Evolutionary conservation across 1,284 basidiomycete species (phyloP), one percentile per base, ranked within the genome.

Genomic region (Anthracocystis setariae): DNA sequence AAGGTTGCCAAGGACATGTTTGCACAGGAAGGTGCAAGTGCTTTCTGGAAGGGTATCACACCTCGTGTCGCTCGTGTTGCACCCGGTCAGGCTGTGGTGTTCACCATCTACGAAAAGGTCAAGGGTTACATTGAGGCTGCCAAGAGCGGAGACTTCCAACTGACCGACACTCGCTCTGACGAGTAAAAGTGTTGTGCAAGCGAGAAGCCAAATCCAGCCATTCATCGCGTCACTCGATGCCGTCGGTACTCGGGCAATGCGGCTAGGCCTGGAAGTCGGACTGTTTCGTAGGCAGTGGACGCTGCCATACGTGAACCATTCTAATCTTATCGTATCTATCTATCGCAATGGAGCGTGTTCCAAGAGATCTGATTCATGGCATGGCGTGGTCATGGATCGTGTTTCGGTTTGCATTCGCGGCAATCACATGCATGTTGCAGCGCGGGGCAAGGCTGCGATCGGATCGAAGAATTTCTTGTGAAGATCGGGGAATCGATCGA

Each of bases 1-100:
- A 87, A 88, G 46, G 95, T 98, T 66, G 90, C 92, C 33, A 84
- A 85, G 21, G 93, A 95, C 57, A 97, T 98, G 93, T 98, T 94
- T 90, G 88, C 87, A 65, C 88, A 90, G 80, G 96, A 99, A 85
- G 95, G 94, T 33, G 85, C 90, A 18, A 85, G 85, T 51, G 94
- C 94, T 55, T 97, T 98, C 85, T 97, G 81, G 79, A 82, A 84
- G 70, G 84, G 95, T 49, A 98, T 99, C 84, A 98, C 94, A 2
- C 95, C 96, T 42, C 88, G 96, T 55, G 94, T 99, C 39, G 86
- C 97, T 72, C 90, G 96, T 74, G 95, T 99, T 46, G 96, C 96
- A 1, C 95, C 96, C 10, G 80, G 77, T 46, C 86, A 87, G 78
- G 85, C 86, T 1, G 86, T 87, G 29, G 86, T 87, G 13, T 87